Conservation (phyloP, 805 yeast genomes). For the Candida tibetensis region DNA sequence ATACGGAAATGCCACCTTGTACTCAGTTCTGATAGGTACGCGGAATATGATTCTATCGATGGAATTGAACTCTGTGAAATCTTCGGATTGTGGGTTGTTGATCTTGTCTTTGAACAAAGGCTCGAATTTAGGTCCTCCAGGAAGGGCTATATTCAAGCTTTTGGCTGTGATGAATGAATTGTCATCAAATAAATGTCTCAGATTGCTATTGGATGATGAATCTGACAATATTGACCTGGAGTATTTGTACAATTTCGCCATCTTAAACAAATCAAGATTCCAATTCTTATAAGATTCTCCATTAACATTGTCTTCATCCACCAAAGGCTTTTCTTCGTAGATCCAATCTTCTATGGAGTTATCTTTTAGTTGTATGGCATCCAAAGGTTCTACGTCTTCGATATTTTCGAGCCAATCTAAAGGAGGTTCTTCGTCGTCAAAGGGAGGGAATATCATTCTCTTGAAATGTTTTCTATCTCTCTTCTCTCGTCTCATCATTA, state of each 20-base stretch:
- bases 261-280: slow-evolving; percentile 57
- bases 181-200: slow-evolving; percentile 64
- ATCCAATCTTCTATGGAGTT: slow-evolving; percentile 68
- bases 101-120: slow-evolving; percentile 65
- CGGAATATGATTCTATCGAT: slow-evolving; percentile 85
- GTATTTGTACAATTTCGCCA: slow-evolving; percentile 64
- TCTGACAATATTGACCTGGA: slow-evolving; percentile 67
- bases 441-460: slow-evolving; percentile 91
- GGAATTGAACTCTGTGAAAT: slow-evolving; percentile 86
- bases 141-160: slow-evolving; percentile 79
- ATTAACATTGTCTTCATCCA: slow-evolving; percentile 54
- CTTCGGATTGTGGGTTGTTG: slow-evolving; percentile 63
- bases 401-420: slow-evolving; percentile 77
- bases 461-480: slow-evolving; percentile 86
- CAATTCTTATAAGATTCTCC: slow-evolving; percentile 79
- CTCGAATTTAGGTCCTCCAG: slow-evolving; percentile 96
- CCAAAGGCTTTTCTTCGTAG: slow-evolving; percentile 72
- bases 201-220: slow-evolving; percentile 48
- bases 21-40: slow-evolving; percentile 73
- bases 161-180: slow-evolving; percentile 86
- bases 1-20: slow-evolving; percentile 81
- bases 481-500: slow-evolving; percentile 90
- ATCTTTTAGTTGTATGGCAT: slow-evolving; percentile 69
- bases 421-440: slow-evolving; percentile 97
- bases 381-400: slow-evolving; percentile 67